phyloP scores from a whole-genome alignment of 768 basidiomycete species.

The Termitomyces sp. region DNA sequence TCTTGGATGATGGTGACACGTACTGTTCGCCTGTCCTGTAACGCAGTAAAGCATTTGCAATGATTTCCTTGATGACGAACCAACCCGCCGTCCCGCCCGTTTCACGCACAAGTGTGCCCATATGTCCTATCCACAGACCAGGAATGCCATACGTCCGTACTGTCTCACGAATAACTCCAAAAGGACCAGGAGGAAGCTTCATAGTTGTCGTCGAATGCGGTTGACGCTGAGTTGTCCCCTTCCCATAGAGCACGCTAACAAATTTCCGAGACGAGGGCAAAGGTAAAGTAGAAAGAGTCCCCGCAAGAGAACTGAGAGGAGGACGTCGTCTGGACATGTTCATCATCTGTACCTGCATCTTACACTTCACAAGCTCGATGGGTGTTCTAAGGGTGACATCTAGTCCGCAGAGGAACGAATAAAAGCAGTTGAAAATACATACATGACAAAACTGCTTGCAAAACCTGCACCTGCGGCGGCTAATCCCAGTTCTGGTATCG shows the following conservation, averaged over 20 bases:
- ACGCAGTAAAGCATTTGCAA: conserved; percentile 54
- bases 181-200: conserved; percentile 57
- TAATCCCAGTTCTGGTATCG: conserved; percentile 64
- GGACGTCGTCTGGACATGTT: conserved; percentile 12
- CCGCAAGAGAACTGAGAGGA: conserved; percentile 1
- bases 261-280: conserved; percentile 1
- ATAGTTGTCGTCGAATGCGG: conserved; percentile 14
- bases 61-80: conserved; percentile 82
- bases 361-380: conserved; percentile 85
- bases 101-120: conserved; percentile 82
- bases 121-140: conserved; percentile 84
- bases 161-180: conserved; percentile 56
- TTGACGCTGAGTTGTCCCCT: conserved; percentile 2
- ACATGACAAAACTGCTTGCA: conserved; percentile 86
- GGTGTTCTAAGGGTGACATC: conserved; percentile 51
- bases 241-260: not conserved
- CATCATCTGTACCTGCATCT: conserved; percentile 91
- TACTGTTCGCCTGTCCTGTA: conserved; percentile 11
- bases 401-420: too few species aligned
- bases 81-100: conserved; percentile 83
- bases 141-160: conserved; percentile 49
- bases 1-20: conserved; percentile 5
- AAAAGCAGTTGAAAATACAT: conserved; percentile 21
- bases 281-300: not conserved
- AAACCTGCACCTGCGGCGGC: conserved; percentile 88